phyloP scores from a whole-genome alignment of 2,329 filamentous ascomycete species.

The Hypoxylon sp. region DNA sequence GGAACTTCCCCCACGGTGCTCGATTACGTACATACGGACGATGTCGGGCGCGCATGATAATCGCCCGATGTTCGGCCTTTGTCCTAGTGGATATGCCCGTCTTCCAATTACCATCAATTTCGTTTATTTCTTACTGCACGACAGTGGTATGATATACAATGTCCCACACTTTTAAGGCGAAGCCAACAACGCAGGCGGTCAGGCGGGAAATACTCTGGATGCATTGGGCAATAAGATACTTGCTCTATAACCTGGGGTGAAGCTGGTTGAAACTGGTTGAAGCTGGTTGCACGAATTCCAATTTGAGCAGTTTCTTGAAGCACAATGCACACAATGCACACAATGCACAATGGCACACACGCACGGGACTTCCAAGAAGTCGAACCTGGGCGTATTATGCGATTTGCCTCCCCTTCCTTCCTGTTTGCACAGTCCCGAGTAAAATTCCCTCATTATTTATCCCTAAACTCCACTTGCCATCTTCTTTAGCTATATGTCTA shows the following conservation, averaged over 20 bases:
- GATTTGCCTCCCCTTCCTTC: slow-evolving; percentile 15
- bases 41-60: slow-evolving; percentile 11
- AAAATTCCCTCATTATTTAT: slow-evolving; percentile 38
- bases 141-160: slow-evolving; percentile 24
- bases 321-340: too few relatives aligned
- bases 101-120: slow-evolving; percentile 22
- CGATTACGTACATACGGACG: slow-evolving; percentile 16
- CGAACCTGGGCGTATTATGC: slow-evolving; percentile 19
- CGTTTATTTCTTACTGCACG: slow-evolving; percentile 17
- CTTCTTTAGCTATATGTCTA: not conserved
- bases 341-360: slow-evolving; percentile 18
- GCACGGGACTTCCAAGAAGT: slow-evolving; percentile 24
- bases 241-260: slow-evolving; percentile 12
- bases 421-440: not conserved
- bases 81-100: slow-evolving; percentile 30
- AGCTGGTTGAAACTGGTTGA: slow-evolving; percentile 5
- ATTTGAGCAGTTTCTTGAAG: slow-evolving; percentile 25
- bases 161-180: slow-evolving; percentile 42
- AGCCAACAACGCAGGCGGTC: slow-evolving; percentile 17
- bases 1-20: slow-evolving; percentile 10
- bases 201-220: slow-evolving; percentile 23
- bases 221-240: slow-evolving; percentile 6
- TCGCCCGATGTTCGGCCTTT: slow-evolving; percentile 32
- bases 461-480: slow-evolving; percentile 18
- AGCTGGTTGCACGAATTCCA: slow-evolving; percentile 14